Base-by-base conservation (phyloP, 176 grass and related monocot genomes). In the Stipa capillata region DNA sequence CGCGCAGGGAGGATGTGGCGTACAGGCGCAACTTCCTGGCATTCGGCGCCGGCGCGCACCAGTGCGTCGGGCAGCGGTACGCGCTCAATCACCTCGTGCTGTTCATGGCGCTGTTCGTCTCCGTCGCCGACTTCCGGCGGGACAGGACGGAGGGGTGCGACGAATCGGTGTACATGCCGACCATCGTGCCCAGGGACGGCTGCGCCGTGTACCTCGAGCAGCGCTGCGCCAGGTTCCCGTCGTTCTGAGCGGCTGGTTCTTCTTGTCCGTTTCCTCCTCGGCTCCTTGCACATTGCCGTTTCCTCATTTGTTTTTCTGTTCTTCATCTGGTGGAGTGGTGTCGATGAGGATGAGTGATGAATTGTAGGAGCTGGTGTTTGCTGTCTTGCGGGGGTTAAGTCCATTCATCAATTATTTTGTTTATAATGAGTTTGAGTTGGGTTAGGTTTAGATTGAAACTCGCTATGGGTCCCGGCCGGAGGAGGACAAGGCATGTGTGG, bases 11-110 rank as follows among this genome's bases (percentile, higher is more conserved):
- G 89, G 94, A 97, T 76, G 76, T 88, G 70, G 61, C 78, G 47
- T 88, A 78, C 83, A 98, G 87, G 87, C 83, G 90, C 43, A 84
- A 90, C 81, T 94, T 90, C 80, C 72, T 98, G 14, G 91, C 89
- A 13, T 98, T 98, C 81, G 95, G 95, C 11, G 89, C 95, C 5
- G 95, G 92, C 15, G 6, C 87, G 13, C 95, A 98, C 95, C 95
- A 90, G 77, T 98, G 95, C 86, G 40, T 92, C 9, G 95, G 95
- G 2, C 92, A 98, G 63, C 88, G 87, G 28, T 98, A 98, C 82
- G 95, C 95, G 15, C 81, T 98, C 1, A 92, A 90, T 74, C 92
- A 98, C 79, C 87, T 98, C 36, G 82, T 92, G 28, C 74, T 98
- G 16, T 98, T 98, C 95, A 67, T 98, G 35, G 92, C 92, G 18